phyloP scores from a whole-genome alignment of 192 early-diverging fungal species.

The Chytriomyces hyalinus region DNA sequence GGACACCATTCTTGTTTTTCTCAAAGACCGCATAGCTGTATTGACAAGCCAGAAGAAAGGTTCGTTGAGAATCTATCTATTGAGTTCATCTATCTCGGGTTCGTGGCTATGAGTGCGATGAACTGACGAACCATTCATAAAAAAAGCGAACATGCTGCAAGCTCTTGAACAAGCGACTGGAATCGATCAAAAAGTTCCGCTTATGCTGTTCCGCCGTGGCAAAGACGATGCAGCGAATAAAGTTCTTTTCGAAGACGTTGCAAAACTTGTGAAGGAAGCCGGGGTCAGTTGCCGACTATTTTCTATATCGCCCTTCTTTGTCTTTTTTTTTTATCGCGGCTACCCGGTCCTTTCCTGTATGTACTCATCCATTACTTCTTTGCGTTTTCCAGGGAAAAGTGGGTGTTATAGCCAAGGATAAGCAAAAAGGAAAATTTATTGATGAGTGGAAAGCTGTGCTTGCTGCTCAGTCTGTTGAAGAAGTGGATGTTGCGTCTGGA shows the following conservation, averaged over 20 bases:
- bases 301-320: neutral
- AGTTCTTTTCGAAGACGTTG: conserved; percentile 61
- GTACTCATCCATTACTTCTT: neutral
- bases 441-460: conserved; percentile 79
- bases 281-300: conserved; percentile 10
- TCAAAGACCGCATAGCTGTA: conserved; percentile 75
- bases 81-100: neutral
- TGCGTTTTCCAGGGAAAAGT: conserved; percentile 59
- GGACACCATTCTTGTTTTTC: conserved; percentile 82
- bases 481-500: conserved; percentile 74
- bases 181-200: conserved; percentile 53
- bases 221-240: conserved; percentile 81
- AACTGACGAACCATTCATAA: neutral
- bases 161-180: conserved; percentile 57
- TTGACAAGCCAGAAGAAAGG: conserved; percentile 84
- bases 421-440: conserved; percentile 73
- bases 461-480: conserved; percentile 59
- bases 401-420: conserved; percentile 82
- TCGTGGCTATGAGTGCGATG: neutral
- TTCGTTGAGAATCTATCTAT: conserved; percentile 25
- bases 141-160: conserved; percentile 64
- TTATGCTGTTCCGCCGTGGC: conserved; percentile 63
- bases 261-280: conserved; percentile 46
- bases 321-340: neutral
- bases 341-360: neutral